These are phyloP conservation scores for Nymphaea colorata DNA, from an alignment of 164 flowering plant species.

Conservation along the genomic window DNA sequence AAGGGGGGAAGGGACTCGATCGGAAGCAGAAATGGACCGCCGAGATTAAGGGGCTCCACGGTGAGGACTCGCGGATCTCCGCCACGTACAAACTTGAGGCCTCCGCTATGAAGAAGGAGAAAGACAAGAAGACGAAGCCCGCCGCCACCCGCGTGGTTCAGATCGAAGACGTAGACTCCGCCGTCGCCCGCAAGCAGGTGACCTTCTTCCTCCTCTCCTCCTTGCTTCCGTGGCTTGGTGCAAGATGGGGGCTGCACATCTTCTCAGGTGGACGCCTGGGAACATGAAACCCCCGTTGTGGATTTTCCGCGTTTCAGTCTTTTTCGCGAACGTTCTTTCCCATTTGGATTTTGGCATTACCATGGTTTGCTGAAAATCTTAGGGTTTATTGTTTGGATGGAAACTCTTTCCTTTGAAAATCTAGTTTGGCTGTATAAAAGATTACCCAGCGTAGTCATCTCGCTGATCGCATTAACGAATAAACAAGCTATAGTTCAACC, in stretches of 20 bases:
- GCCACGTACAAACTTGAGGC: conserved; percentile 43
- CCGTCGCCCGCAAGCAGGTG: conserved; percentile 53
- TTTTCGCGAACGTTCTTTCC: no score
- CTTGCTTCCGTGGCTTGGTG: not conserved
- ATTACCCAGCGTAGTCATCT: no score
- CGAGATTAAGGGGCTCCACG: conserved; percentile 42
- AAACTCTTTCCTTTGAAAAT: no score
- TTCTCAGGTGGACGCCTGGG: not conserved
- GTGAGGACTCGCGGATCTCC: conserved; percentile 26
- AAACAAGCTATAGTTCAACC: no score
- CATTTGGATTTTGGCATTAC: no score
- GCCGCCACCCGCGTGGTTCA: conserved; percentile 35
- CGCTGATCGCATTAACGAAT: no score
- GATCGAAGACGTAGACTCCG: conserved; percentile 65
- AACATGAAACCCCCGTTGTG: not conserved
- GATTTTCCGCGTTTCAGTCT: not conserved
- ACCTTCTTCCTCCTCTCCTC: not conserved
- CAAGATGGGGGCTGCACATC: not conserved
- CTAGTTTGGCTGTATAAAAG: no score
- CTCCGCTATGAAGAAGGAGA: conserved; percentile 15
- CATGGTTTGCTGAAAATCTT: no score
- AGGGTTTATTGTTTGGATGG: no score
- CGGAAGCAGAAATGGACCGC: conserved; percentile 62
- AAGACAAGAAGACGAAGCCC: conserved; percentile 18
- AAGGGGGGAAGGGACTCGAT: conserved; percentile 32